Evolutionary conservation across 352 stramenopile genomes (phyloP).

Genomic region (Globisporangium alternatum): DNA sequence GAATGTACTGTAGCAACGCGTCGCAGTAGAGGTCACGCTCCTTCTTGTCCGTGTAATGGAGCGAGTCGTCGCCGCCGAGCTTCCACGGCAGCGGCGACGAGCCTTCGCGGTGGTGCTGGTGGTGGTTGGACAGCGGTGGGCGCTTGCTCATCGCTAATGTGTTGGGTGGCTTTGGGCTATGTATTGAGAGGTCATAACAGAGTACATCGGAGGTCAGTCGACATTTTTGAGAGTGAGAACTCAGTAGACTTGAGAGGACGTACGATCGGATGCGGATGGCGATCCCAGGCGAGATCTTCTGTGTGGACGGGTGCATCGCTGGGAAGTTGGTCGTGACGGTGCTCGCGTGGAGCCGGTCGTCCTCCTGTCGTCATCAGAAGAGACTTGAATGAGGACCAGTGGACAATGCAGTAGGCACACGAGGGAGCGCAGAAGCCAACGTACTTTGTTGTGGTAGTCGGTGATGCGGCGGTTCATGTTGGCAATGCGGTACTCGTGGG

Average conservation of each 20-base stretch:
- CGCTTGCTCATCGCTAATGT: conserved; percentile 41
- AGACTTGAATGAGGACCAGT: not conserved
- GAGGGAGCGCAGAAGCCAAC: not conserved
- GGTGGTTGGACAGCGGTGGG: conserved; percentile 17
- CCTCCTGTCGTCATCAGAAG: conserved; percentile 32
- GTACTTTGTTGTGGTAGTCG: conserved; percentile 71
- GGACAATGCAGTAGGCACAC: not conserved
- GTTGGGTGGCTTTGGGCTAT: conserved; percentile 57
- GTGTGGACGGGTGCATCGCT: conserved; percentile 74
- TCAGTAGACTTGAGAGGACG: conserved; percentile 13
- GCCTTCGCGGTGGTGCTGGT: not conserved
- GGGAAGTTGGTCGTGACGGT: conserved; percentile 75
- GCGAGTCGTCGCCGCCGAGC: conserved; percentile 21
- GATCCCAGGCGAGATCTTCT: conserved; percentile 57
- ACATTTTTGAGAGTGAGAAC: not conserved
- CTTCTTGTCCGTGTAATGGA: conserved; percentile 48
- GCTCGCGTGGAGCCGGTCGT: conserved; percentile 54
- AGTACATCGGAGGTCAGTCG: not conserved
- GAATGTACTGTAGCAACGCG: conserved; percentile 67
- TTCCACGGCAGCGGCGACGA: conserved; percentile 29
- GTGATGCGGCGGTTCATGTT: conserved; percentile 83
- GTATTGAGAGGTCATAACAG: not conserved
- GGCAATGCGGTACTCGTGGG: conserved; percentile 62
- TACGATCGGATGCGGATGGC: conserved; percentile 71
- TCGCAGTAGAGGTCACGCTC: conserved; percentile 66